Base-by-base conservation (phyloP, 805 yeast genomes). In the Blastobotrys attinorum region DNA sequence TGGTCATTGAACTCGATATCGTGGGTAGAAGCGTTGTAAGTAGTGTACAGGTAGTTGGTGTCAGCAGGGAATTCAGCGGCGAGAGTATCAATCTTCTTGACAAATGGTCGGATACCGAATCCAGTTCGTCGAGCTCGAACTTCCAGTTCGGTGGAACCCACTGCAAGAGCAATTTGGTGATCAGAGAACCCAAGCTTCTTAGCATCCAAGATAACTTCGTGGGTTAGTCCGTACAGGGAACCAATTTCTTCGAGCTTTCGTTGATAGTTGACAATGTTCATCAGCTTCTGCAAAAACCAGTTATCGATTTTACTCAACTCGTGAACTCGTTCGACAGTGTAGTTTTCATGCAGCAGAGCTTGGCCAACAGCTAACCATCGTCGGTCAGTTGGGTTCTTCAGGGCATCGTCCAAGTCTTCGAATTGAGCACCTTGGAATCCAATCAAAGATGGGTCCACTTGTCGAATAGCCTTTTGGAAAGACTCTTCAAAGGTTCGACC, bases 21-120 rank as follows among this genome's bases (percentile, higher is more conserved):
- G 53, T 80, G 81, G 46, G 78, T 72, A 47, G 85, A 75, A 46
- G 97, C 98, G 60, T 89, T 90, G 70, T 90, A 90, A 39, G 98
- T 90, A 41, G 96, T 85, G 78, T 90, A 90, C 56, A 90, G 73
- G 67, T 90, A 90, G 73, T 90, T 90, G 44, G 98, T 90, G 58
- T 81, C 76, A 41, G 98, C 98, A 39, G 98, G 98, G 80, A 90
- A 90, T 67, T 90, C 98, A 46, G 98, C 97, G 50, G 98, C 98
- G 52, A 90, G 74, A 31, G 98, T 90, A 62, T 90, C 97, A 59
- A 90, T 90, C 69, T 88, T 86, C 76, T 90, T 92, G 56, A 90
- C 98, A 60, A 87, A 88, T 58, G 97, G 97, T 46, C 77, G 69
- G 57, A 90, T 82, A 44, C 86, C 89, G 55, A 74, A 80, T 33